Evolutionary conservation across 2,329 filamentous ascomycete species (phyloP).

Genomic region (Lojkania enalia): DNA sequence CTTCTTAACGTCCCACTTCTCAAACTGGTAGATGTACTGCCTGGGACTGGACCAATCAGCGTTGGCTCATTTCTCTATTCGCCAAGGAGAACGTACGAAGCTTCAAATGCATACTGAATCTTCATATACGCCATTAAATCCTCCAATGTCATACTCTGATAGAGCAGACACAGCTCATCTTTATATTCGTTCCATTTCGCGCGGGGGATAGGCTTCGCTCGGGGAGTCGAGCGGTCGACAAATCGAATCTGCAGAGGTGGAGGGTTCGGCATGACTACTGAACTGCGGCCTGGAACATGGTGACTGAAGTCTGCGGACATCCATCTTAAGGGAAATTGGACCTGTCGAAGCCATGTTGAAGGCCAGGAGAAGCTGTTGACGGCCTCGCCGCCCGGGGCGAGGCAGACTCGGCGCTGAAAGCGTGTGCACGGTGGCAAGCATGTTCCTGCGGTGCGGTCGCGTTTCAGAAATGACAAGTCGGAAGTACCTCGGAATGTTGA

Average conservation of each 20-base stretch:
- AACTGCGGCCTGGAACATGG: background rate
- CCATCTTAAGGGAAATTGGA: conserved; percentile 4
- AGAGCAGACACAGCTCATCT: conserved; percentile 10
- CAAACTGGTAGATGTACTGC: conserved; percentile 16
- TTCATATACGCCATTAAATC: conserved; percentile 15
- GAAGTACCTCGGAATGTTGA: too few relatives aligned
- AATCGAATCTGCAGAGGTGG: conserved; percentile 10
- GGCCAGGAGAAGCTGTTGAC: conserved; percentile 3
- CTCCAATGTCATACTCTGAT: conserved; percentile 8
- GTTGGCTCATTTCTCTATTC: background rate
- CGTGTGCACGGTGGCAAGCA: conserved; percentile 4
- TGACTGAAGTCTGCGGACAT: background rate
- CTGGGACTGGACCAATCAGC: conserved; percentile 7
- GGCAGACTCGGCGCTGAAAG: conserved; percentile 7
- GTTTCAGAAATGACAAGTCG: too few relatives aligned
- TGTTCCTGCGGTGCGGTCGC: too few relatives aligned
- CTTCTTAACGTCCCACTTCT: conserved; percentile 12
- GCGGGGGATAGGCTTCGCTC: conserved; percentile 10
- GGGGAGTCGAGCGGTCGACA: conserved; percentile 3
- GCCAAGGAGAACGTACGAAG: conserved; percentile 11
- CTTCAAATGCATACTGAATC: conserved; percentile 7
- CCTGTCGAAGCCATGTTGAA: conserved; percentile 1
- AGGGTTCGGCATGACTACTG: conserved; percentile 5
- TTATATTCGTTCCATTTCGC: conserved; percentile 13
- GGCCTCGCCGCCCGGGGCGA: conserved; percentile 3